Base-by-base conservation (phyloP, 768 basidiomycete genomes). In the Chlorophyllum brunneum region DNA sequence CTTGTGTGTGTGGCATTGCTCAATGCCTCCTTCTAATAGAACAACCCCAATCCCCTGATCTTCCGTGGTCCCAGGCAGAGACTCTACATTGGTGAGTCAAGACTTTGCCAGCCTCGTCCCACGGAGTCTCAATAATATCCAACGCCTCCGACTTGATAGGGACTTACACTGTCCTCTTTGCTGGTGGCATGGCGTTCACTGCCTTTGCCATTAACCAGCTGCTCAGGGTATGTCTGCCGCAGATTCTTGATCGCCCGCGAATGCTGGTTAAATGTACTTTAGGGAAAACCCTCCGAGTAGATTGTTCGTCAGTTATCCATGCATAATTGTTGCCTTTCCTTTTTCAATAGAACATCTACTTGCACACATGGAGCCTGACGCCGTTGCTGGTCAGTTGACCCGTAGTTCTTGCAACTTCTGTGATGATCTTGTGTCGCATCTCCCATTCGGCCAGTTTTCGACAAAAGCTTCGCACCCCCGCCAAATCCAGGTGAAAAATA, bases 81-180 rank as follows among this genome's bases (percentile, higher is more conserved):
- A 34, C 73, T 88, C 55, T 88, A 86, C 69, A 62, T 88, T 47
- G 74, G 88, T 90, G 55, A 57, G 75, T 65, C 34, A 36, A 36
- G 15, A 36, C 34, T n/a, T n/a, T n/a, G 15, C 16, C 34, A 36
- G 13, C 5, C 15, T 16, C 51, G 26, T 34, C 6, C 7, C 24
- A 29, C 26, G 31, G 24, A 8, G 8, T 40, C 31, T 23, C 31
- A 46, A 45, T 22, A 6, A 16, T 16, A 33, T 44, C 49, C 51
- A 51, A 51, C 15, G 59, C 18, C 10, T 22, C 16, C 33, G 48
- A 29, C 48, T 48, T 27, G 44, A 30, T 58, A 88, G 87, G 78
- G 40, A 55, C 74, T 20, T 90, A 79, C 69, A 73, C 74, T 54
- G 72, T 70, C 49, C 58, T 77, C 16, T 87, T 81, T 63, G 63